Conservation (phyloP, 176 grass and related monocot genomes). For the Musa troglodytarum region DNA sequence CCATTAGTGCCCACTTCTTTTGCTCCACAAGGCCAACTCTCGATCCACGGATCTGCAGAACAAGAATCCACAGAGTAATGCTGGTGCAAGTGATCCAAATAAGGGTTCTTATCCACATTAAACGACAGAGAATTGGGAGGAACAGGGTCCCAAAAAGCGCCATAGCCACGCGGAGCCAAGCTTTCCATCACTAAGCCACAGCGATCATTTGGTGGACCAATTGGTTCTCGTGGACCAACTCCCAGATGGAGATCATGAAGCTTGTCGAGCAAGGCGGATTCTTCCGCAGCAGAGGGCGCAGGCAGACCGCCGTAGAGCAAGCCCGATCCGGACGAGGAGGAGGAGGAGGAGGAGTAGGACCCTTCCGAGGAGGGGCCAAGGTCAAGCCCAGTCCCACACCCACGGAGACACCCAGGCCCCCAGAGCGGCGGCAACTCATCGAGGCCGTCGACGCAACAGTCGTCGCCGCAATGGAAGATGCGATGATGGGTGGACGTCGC, state of each 20-base stretch:
- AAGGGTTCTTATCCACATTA: background rate
- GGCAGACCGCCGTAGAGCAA: background rate
- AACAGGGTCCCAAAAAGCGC: background rate
- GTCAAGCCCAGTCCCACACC: too few relatives aligned
- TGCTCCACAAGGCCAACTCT: background rate
- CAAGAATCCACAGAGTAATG: background rate
- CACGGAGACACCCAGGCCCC: too few relatives aligned
- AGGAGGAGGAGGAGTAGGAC: background rate
- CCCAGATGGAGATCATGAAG: background rate
- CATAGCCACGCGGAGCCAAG: background rate
- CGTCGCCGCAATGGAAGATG: too few relatives aligned
- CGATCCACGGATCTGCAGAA: background rate
- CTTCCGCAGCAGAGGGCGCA: background rate
- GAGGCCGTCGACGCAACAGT: too few relatives aligned
- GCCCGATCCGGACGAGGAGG: background rate
- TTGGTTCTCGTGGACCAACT: background rate
- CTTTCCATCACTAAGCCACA: background rate
- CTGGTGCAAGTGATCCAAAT: too few relatives aligned
- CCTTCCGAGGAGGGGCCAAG: too few relatives aligned
- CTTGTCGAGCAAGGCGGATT: background rate
- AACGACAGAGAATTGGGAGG: background rate
- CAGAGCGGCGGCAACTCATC: too few relatives aligned
- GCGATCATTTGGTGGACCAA: background rate
- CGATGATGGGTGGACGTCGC: too few relatives aligned
- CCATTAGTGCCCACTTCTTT: background rate